phyloP scores from a whole-genome alignment of 192 early-diverging fungal species.

The Pilobolus umbonatus region DNA sequence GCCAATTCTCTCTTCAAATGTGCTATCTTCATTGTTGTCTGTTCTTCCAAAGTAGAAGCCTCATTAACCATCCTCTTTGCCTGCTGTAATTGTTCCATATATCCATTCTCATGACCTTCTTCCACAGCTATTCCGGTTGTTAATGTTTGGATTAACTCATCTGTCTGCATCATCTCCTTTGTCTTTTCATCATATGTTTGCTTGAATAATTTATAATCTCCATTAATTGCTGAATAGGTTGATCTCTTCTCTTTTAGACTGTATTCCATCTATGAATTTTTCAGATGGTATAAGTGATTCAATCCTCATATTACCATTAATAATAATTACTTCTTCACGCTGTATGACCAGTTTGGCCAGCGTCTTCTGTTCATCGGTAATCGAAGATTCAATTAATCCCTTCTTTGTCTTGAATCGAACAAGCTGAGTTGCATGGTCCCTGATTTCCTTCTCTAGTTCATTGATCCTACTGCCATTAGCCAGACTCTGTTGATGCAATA shows the following conservation, averaged over 20 bases:
- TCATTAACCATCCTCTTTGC: conserved; percentile 60
- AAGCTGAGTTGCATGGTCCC: conserved; percentile 73
- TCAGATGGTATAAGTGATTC: too few relatives aligned
- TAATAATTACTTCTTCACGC: conserved; percentile 38
- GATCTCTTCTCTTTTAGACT: conserved; percentile 35
- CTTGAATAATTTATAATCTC: conserved; percentile 48
- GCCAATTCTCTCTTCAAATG: conserved; percentile 71
- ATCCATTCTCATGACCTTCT: conserved; percentile 92
- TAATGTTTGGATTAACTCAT: conserved; percentile 88
- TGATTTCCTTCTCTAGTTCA: conserved; percentile 65
- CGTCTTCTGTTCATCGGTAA: conserved; percentile 69
- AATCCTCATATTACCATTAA: background rate
- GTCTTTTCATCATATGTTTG: conserved; percentile 49
- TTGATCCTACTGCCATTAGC: conserved; percentile 60
- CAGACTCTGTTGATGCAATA: conserved; percentile 43
- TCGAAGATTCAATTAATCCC: conserved; percentile 71
- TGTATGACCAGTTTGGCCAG: conserved; percentile 29
- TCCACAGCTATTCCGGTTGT: conserved; percentile 88
- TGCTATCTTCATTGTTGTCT: conserved; percentile 73
- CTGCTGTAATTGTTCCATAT: conserved; percentile 90
- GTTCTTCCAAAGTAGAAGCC: conserved; percentile 68
- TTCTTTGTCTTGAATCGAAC: conserved; percentile 81
- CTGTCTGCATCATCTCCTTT: conserved; percentile 55
- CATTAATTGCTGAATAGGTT: conserved; percentile 30
- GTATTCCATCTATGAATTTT: conserved; percentile 39